phyloP scores from a whole-genome alignment of 306 rosid genomes.

The Vigna hirtella region DNA sequence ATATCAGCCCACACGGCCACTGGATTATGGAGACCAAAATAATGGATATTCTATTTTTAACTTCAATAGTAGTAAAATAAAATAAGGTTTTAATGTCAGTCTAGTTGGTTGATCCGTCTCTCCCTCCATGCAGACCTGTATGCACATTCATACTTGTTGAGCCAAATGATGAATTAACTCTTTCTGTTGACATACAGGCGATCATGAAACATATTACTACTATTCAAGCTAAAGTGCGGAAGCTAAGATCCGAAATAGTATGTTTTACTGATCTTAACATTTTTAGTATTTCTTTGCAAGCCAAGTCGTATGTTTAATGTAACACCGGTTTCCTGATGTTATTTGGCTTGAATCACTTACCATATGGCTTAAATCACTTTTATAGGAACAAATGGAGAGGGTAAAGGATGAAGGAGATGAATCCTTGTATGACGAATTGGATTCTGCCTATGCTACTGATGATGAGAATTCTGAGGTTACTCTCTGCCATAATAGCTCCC shows the following conservation, averaged over 20 bases:
- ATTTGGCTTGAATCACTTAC: constrained; percentile 39
- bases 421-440: constrained; percentile 70
- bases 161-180: constrained; percentile 33
- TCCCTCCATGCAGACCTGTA: background rate
- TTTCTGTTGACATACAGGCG: constrained; percentile 65
- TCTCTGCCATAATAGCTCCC: background rate
- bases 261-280: constrained; percentile 37
- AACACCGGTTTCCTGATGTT: constrained; percentile 30
- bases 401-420: constrained; percentile 78
- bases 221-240: constrained; percentile 69
- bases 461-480: constrained; percentile 77
- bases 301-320: constrained; percentile 17
- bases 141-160: background rate
- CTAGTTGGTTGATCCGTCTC: background rate
- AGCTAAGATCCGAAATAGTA: constrained; percentile 79
- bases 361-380: constrained; percentile 43
- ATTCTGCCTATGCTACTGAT: constrained; percentile 66
- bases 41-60: background rate
- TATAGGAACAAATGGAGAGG: constrained; percentile 79
- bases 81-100: background rate
- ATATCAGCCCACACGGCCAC: constrained; percentile 4
- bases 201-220: constrained; percentile 69
- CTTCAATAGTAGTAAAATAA: background rate
- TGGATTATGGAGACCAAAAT: constrained; percentile 1
- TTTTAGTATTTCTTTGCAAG: constrained; percentile 33